Evolutionary conservation across 371 early-diverging fungal species (phyloP).

Genomic region (Rhizopus stolonifer): DNA sequence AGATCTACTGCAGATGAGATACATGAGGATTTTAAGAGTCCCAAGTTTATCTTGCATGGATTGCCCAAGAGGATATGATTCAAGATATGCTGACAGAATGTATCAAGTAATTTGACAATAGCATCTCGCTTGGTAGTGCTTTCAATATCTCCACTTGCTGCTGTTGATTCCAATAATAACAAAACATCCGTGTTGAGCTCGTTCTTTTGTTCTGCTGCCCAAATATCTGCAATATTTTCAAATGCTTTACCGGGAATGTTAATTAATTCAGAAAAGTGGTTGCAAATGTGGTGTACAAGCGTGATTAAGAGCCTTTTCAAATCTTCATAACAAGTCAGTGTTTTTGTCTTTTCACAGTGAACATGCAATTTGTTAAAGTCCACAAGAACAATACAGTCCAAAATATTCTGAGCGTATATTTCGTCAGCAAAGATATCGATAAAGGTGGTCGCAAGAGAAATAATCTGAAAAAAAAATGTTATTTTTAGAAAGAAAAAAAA

Average conservation of each 20-base stretch:
- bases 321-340: slow-evolving; percentile 5
- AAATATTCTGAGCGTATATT: slow-evolving; percentile 9
- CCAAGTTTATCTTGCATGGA: slow-evolving; percentile 15
- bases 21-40: slow-evolving; percentile 19
- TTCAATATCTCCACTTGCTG: slow-evolving; percentile 6
- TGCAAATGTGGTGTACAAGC: slow-evolving; percentile 25
- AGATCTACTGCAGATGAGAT: slow-evolving; percentile 24
- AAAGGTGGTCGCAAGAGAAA: slow-evolving; percentile 15
- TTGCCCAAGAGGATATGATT: slow-evolving; percentile 35
- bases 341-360: slow-evolving; percentile 9
- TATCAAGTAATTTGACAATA: slow-evolving; percentile 19
- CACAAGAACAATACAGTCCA: slow-evolving; percentile 23
- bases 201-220: slow-evolving; percentile 14
- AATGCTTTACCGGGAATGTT: slow-evolving; percentile 23
- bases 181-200: slow-evolving; percentile 23
- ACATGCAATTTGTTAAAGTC: slow-evolving; percentile 20
- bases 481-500: too few relatives aligned
- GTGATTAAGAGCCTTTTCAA: slow-evolving; percentile 27
- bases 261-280: slow-evolving; percentile 3
- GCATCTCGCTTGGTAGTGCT: slow-evolving; percentile 12
- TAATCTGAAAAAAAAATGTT: background rate
- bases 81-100: slow-evolving; percentile 27
- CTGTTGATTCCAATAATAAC: slow-evolving; percentile 24
- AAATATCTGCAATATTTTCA: slow-evolving; percentile 26
- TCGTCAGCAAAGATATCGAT: slow-evolving; percentile 31